Base-by-base conservation (phyloP, 1,139 yeast species). In the Kodamaea ohmeri region DNA sequence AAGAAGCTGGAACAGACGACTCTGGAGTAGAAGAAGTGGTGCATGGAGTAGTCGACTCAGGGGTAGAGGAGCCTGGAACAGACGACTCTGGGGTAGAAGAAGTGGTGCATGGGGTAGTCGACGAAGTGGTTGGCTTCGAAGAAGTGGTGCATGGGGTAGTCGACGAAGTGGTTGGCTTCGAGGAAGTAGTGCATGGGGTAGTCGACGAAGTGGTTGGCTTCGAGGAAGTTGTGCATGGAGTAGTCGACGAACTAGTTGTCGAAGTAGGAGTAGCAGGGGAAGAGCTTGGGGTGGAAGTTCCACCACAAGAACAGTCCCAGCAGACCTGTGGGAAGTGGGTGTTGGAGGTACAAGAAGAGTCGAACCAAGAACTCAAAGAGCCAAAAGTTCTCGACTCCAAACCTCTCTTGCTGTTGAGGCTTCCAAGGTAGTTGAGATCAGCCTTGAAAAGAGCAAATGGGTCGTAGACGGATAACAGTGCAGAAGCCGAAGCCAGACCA, bases 251-350 rank as follows among this genome's bases (percentile, higher is more conserved):
- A 28, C 38, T 16, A 21, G 35, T 29, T 20, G 43, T 30, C 9
- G 36, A 21, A 28, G 39, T 33, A 21, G 36, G 21, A 13, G 34
- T 21, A 4, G 27, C 8, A 25, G 32, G 20, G 25, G 32, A 18
- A 9, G 32, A 13, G 18, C 16, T 15, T 26, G 29, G 29, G 25
- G 32, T 8, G n/a, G 35, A 11, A 32, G 27, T 26, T 11, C 30
- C 34, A 17, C n/a, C 32, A 47, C 60, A 55, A 37, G 50, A 50
- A 47, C 60, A 55, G 34, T 48, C 49, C 59, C 60, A 56, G 46
- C 60, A 55, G 45, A 46, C 49, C 37, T 50, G 49, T 20, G 48
- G 49, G 27, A 54, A 36, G 2, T 33, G 32, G 12, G 13, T 32
- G 25, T 47, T 34, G 13, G 41, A 36, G 17, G 52, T 47, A 20